Percentiles rank a stretch among this genome's conserved stretches.
Conservation (phyloP, 2,329 filamentous ascomycete genomes). For the Nigrograna mackinnonii region DNA sequence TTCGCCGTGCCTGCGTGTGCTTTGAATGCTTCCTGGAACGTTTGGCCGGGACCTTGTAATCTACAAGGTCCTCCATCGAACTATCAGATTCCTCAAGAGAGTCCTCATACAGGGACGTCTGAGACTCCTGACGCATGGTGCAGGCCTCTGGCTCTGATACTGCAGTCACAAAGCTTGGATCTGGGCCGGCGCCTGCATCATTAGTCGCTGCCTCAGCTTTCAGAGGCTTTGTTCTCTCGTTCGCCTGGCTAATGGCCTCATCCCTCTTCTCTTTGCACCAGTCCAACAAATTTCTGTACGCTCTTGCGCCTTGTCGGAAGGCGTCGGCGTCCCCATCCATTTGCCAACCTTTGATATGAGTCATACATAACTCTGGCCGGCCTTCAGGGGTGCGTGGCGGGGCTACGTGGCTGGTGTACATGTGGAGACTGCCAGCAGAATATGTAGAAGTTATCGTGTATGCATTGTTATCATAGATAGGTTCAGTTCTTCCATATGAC, state of each 20-base stretch:
- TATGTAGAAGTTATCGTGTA: neutral
- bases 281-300: neutral
- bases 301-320: neutral
- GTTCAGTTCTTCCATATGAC: slow-evolving; percentile 5
- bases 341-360: neutral
- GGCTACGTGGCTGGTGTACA: neutral
- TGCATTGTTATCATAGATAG: neutral
- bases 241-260: neutral
- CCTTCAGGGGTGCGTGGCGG: neutral
- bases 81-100: no score
- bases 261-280: neutral
- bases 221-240: slow-evolving; percentile 12
- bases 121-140: slow-evolving; percentile 16
- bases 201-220: slow-evolving; percentile 8
- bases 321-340: neutral
- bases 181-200: slow-evolving; percentile 11
- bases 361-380: neutral
- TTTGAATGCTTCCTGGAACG: no score
- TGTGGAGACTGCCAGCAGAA: neutral
- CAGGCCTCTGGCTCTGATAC: slow-evolving; percentile 15
- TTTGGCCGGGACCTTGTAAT: no score
- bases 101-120: slow-evolving; percentile 14
- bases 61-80: no score
- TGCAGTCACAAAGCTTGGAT: slow-evolving; percentile 17
- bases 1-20: no score